Evolutionary conservation across 2,329 filamentous ascomycete genomes (phyloP).

Genomic region (Zymoseptoria crescenta): DNA sequence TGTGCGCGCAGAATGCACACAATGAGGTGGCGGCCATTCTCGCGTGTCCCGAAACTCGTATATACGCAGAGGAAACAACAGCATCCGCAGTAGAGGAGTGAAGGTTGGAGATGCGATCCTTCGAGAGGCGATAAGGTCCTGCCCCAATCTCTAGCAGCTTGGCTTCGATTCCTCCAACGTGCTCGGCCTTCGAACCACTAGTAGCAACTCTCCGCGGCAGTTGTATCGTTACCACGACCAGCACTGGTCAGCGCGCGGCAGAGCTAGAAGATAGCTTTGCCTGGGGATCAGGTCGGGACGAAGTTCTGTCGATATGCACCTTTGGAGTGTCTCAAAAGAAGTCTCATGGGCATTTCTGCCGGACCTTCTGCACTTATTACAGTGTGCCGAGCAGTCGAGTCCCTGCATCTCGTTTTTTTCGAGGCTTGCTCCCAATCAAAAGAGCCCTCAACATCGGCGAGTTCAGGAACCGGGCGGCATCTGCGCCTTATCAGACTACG

Average conservation of each 20-base stretch:
- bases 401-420: background rate
- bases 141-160: background rate
- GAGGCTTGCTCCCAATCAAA: background rate
- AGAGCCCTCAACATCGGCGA: too few species aligned
- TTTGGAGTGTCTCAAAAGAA: too few species aligned
- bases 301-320: too few species aligned
- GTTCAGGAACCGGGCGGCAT: too few species aligned
- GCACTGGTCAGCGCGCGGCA: background rate
- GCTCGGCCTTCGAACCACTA: background rate
- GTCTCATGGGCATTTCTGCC: background rate
- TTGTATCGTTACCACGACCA: background rate
- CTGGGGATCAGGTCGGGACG: too few species aligned
- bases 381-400: background rate
- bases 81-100: background rate
- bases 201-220: background rate
- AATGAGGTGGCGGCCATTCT: background rate
- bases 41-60: background rate
- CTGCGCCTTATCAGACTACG: background rate
- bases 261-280: background rate
- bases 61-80: background rate
- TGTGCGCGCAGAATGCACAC: background rate
- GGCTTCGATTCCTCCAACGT: background rate
- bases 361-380: background rate
- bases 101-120: background rate
- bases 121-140: slow-evolving; percentile 5